Conservation (phyloP, 2,329 filamentous ascomycete species). For the Berkeleyomyces basicola region DNA sequence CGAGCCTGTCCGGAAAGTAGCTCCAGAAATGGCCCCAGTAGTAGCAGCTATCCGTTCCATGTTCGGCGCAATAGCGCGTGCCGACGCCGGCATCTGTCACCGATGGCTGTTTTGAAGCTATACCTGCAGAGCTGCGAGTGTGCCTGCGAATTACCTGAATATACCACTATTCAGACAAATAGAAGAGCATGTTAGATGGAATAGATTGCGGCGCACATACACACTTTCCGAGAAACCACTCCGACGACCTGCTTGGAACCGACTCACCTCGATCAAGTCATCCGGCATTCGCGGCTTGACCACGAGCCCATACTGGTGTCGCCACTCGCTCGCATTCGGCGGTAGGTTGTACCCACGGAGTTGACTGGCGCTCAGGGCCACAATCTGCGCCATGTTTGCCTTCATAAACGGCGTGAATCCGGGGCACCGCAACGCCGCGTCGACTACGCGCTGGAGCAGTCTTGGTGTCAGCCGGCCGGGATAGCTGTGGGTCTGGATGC, state of each 20-base stretch:
- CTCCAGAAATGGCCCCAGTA: slow-evolving; percentile 12
- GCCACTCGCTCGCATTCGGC: slow-evolving; percentile 31
- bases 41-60: not conserved
- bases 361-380: slow-evolving; percentile 22
- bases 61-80: not conserved
- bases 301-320: slow-evolving; percentile 34
- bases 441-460: slow-evolving; percentile 36
- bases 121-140: not conserved
- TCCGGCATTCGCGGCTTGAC: slow-evolving; percentile 31
- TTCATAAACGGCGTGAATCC: slow-evolving; percentile 47
- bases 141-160: slow-evolving; percentile 5
- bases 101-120: too few relatives aligned
- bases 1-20: slow-evolving; percentile 5
- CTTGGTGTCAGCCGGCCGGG: slow-evolving; percentile 32
- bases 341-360: slow-evolving; percentile 30
- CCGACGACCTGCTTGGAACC: not conserved
- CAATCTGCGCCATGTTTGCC: slow-evolving; percentile 36
- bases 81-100: too few relatives aligned
- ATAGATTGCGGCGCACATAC: too few relatives aligned
- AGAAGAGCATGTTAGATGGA: too few relatives aligned
- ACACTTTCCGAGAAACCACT: too few relatives aligned
- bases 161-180: slow-evolving; percentile 6
- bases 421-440: slow-evolving; percentile 37
- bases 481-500: slow-evolving; percentile 25
- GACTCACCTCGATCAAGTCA: slow-evolving; percentile 39